These are phyloP conservation scores for Myxozyma vanderwaltii DNA, from an alignment of 805 yeast genomes.

Conservation along the genomic window DNA sequence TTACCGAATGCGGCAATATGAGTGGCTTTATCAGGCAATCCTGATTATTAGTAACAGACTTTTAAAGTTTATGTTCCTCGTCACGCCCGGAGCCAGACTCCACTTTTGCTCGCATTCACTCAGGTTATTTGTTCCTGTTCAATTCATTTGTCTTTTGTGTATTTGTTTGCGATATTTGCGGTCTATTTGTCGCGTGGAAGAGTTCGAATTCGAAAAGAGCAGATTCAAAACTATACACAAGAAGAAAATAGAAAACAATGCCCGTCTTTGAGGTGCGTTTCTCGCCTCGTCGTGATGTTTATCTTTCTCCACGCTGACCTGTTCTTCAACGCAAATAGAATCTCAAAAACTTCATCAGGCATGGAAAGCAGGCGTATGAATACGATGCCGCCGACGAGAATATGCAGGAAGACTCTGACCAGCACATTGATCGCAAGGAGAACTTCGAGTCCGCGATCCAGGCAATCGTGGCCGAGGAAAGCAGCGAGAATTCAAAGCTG, in stretches of 20 bases:
- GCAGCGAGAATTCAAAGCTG: conserved; percentile 38
- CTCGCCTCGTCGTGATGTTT: background rate
- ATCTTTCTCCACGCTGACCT: background rate
- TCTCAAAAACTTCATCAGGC: conserved; percentile 62
- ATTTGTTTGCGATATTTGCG: too few species aligned
- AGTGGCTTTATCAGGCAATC: too few species aligned
- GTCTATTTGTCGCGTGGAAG: too few species aligned
- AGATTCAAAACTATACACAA: too few species aligned
- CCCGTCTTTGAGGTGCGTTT: conserved; percentile 24
- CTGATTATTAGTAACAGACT: too few species aligned
- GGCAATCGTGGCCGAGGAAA: conserved; percentile 48
- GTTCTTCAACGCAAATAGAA: conserved; percentile 42
- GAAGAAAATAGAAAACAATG: too few species aligned
- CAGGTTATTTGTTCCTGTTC: too few species aligned
- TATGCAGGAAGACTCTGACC: conserved; percentile 4
- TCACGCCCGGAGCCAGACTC: too few species aligned
- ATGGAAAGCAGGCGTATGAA: conserved; percentile 59
- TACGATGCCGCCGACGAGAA: conserved; percentile 12
- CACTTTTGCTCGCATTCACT: background rate
- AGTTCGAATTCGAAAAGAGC: too few species aligned
- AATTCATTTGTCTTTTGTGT: too few species aligned
- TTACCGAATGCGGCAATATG: too few species aligned
- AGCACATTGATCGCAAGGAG: conserved; percentile 34
- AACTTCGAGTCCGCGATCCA: conserved; percentile 44
- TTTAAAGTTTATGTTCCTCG: too few species aligned